Conservation (phyloP, 2,329 filamentous ascomycete genomes). For the Penicillium freii region DNA sequence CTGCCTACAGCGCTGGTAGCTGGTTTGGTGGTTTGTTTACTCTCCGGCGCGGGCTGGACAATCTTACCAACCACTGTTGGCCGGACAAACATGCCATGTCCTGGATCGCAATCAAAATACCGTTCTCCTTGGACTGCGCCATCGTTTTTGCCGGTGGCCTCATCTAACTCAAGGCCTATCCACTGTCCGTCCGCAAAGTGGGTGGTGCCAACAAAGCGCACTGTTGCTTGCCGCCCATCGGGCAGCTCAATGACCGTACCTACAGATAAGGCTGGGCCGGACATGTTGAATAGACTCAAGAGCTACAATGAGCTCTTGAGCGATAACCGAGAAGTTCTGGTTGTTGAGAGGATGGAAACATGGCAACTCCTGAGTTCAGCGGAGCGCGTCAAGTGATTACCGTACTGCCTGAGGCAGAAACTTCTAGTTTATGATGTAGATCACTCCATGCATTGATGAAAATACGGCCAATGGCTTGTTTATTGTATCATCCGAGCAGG, state of each 20-base stretch:
- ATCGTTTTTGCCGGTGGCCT: conserved; percentile 86
- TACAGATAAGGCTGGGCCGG: conserved; percentile 35
- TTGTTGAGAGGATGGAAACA: conserved; percentile 3
- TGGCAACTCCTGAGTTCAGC: conserved; percentile 16
- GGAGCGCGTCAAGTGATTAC: conserved; percentile 15
- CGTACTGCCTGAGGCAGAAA: conserved; percentile 20
- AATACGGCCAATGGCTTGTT: neutral
- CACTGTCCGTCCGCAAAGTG: conserved; percentile 79
- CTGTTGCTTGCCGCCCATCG: conserved; percentile 71
- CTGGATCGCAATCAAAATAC: conserved; percentile 75
- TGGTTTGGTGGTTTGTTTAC: conserved; percentile 39
- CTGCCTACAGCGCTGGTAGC: conserved; percentile 30
- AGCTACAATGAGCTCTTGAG: conserved; percentile 15
- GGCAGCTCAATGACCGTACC: conserved; percentile 77
- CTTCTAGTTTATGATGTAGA: neutral
- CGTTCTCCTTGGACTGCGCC: conserved; percentile 82
- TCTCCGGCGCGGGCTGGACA: conserved; percentile 37
- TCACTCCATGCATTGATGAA: neutral
- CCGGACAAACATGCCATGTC: conserved; percentile 82
- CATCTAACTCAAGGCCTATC: conserved; percentile 85
- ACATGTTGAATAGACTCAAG: conserved; percentile 15
- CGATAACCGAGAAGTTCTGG: conserved; percentile 8
- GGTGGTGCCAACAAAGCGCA: conserved; percentile 80
- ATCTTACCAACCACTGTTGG: conserved; percentile 64
- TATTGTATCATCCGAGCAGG: neutral